Base-by-base conservation (phyloP, 2,329 filamentous ascomycete species). In the Aspergillus carbonarius region DNA sequence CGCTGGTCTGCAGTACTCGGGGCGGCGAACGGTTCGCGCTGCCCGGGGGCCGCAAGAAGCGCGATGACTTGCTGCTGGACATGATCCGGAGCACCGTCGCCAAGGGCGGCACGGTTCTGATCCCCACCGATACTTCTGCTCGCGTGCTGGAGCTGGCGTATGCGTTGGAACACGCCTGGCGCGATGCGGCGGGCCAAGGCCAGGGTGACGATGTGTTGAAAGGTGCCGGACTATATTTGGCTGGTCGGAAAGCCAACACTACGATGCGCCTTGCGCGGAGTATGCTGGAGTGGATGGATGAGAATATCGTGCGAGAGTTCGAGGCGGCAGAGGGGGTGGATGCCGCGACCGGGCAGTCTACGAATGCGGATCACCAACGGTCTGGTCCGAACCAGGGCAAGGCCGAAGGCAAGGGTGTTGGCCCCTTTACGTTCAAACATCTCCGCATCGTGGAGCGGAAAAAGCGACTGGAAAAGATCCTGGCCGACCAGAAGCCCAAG, bases 261-360 rank as follows among this genome's bases (percentile, higher is more conserved):
- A 96, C 93, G 0, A 90, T 98, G 82, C 85, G 92, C 54, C 91
- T 97, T 65, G 91, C 93, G 25, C 85, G 93, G 65, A 97, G 93
- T 73, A 96, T 99, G 91, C 81, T 99, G 32, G 95, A 99, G 72
- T 99, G 95, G 95, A 98, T 99, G 93, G 93, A 98, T 71, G 93
- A 97, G 70, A 89, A 88, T 58, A 96, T 99, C 59, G 89, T 96
- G 42, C 88, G 92, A 55, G 93, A 98, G 68, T 96, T 96, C 61
- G 93, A 96, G 72, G 87, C 88, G 15, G 81, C 75, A 1, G 76
- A 79, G 58, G 76, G 76, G 35, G 72, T 71, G 23, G 76, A 79
- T 57, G 70, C 68, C 53, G 67, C 68, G 6, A 66, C 67, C 9
- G 68, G 69, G n/a, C 75, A 77, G 59, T 62, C 65, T 9, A 32